phyloP scores from a whole-genome alignment of 2,329 filamentous ascomycete genomes.

The Aspergillus sp. region DNA sequence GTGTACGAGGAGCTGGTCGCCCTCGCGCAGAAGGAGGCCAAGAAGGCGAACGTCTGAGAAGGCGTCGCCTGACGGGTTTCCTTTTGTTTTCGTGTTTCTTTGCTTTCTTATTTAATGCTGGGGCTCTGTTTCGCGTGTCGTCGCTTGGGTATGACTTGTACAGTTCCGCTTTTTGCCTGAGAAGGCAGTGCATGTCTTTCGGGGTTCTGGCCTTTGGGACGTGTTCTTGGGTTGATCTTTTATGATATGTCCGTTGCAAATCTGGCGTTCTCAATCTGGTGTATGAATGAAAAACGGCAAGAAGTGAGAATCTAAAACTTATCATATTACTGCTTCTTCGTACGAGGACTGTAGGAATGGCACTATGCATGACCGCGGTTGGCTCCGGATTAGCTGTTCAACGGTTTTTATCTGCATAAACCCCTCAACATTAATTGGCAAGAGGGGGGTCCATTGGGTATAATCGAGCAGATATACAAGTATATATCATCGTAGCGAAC shows the following conservation, averaged over 20 bases:
- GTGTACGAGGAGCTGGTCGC: slow-evolving; percentile 58
- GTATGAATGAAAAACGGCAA: slow-evolving; percentile 40
- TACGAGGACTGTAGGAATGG: not conserved
- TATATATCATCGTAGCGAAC: too few relatives aligned
- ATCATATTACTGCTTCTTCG: not conserved
- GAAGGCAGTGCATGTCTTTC: slow-evolving; percentile 39
- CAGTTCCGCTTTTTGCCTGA: slow-evolving; percentile 35
- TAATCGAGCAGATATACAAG: too few relatives aligned
- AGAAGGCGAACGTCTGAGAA: slow-evolving; percentile 54
- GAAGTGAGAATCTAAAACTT: slow-evolving; percentile 22
- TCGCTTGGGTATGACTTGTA: slow-evolving; percentile 32
- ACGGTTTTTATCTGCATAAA: too few relatives aligned
- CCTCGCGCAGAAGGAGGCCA: slow-evolving; percentile 58
- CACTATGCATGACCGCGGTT: too few relatives aligned
- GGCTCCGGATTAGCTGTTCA: too few relatives aligned
- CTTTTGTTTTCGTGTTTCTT: slow-evolving; percentile 6
- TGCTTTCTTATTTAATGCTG: slow-evolving; percentile 26
- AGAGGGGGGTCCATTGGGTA: too few relatives aligned
- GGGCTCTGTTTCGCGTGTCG: slow-evolving; percentile 22
- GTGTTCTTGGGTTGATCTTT: slow-evolving; percentile 31
- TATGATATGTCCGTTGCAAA: slow-evolving; percentile 36
- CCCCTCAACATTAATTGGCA: too few relatives aligned
- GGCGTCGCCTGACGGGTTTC: slow-evolving; percentile 8
- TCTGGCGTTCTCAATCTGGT: slow-evolving; percentile 39
- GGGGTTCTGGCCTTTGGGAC: slow-evolving; percentile 35